Evolutionary conservation across 495 filamentous ascomycete species (phyloP).

Genomic region (Aspergillus olivimuriae): DNA sequence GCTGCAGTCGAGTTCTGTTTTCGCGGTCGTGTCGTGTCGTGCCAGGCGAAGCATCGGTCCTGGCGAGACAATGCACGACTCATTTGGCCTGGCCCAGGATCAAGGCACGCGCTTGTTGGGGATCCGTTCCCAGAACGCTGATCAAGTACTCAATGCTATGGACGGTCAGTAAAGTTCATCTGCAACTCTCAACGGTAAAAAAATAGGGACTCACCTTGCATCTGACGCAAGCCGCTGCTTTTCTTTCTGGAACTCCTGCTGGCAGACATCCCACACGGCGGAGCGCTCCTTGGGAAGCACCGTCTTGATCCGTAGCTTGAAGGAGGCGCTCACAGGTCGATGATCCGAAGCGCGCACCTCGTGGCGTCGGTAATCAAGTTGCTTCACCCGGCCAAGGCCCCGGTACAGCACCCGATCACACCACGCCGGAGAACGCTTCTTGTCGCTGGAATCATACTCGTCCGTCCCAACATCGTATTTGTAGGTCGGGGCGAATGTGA

Average conservation of each 20-base stretch:
- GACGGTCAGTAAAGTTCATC: conserved; percentile 2
- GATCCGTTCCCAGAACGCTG: conserved; percentile 43
- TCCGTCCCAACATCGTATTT: conserved; percentile 97
- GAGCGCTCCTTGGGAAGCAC: conserved; percentile 61
- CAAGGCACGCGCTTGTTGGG: conserved; percentile 37
- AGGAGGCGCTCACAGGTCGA: conserved; percentile 80
- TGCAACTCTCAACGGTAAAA: background rate
- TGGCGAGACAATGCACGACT: background rate
- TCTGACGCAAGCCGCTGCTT: conserved; percentile 56
- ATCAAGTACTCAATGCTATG: conserved; percentile 47
- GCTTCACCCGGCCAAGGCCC: conserved; percentile 73
- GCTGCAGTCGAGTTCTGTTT: background rate
- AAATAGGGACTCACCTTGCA: conserved; percentile 45
- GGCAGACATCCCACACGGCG: conserved; percentile 60
- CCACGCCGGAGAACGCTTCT: conserved; percentile 94
- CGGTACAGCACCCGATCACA: conserved; percentile 90
- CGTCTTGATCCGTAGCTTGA: conserved; percentile 75
- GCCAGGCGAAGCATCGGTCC: background rate
- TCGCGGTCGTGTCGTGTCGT: background rate
- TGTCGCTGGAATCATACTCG: conserved; percentile 89
- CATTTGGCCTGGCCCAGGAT: conserved; percentile 26
- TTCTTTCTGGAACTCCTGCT: conserved; percentile 63
- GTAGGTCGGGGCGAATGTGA: conserved; percentile 92
- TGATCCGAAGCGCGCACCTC: conserved; percentile 89
- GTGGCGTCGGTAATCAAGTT: conserved; percentile 80